phyloP scores from a whole-genome alignment of 1,284 basidiomycete genomes.

The Cutaneotrichosporon sp. region DNA sequence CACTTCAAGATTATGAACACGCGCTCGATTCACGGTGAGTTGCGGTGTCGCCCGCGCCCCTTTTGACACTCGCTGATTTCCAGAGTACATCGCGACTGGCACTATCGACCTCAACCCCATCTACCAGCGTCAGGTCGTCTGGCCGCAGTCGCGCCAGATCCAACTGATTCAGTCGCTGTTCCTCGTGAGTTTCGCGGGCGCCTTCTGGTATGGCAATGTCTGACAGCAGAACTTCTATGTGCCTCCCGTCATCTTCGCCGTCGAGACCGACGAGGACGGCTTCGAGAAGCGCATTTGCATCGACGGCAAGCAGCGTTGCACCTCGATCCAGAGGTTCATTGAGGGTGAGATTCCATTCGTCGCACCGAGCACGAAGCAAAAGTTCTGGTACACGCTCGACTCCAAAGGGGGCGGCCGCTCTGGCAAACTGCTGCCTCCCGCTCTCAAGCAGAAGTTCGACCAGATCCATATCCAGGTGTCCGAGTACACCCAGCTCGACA shows the following conservation, averaged over 20 bases:
- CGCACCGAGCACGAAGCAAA: conserved; percentile 23
- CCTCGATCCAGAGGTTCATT: conserved; percentile 39
- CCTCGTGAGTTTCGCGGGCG: conserved; percentile 31
- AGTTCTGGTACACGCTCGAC: conserved; percentile 31
- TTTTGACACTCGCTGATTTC: background rate
- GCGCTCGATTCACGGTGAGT: conserved; percentile 32
- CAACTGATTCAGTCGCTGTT: conserved; percentile 35
- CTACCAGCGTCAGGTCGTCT: conserved; percentile 47
- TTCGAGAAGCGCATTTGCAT: conserved; percentile 34
- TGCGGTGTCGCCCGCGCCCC: too few species aligned
- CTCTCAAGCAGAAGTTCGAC: conserved; percentile 35
- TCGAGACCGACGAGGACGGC: conserved; percentile 9
- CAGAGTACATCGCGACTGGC: conserved; percentile 36
- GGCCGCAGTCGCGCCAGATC: conserved; percentile 31
- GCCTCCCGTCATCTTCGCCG: conserved; percentile 43
- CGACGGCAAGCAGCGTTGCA: conserved; percentile 47
- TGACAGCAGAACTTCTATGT: conserved; percentile 41
- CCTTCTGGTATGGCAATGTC: background rate
- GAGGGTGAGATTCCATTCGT: conserved; percentile 38
- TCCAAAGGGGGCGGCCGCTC: background rate
- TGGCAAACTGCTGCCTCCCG: conserved; percentile 24
- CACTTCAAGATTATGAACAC: conserved; percentile 23
- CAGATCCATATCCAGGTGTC: conserved; percentile 30
- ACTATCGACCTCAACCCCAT: conserved; percentile 34
- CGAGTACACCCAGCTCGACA: conserved; percentile 32